Percentiles rank a stretch among this genome's conserved stretches.
Evolutionary conservation across 2,329 filamentous ascomycete genomes (phyloP).

Genomic region (Raffaelea albimanens): DNA sequence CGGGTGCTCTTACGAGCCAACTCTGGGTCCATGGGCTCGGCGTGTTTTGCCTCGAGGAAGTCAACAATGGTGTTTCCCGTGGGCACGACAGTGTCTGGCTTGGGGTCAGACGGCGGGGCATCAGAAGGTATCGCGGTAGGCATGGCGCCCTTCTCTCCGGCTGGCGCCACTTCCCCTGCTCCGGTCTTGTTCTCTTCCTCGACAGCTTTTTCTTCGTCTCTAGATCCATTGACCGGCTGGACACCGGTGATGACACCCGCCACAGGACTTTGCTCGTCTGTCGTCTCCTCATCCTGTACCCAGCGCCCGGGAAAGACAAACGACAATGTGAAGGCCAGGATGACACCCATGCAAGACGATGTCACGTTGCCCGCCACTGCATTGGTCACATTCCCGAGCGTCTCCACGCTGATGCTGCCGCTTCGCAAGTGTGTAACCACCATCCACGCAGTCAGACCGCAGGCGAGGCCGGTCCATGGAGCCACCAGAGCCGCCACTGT

Average conservation of each 20-base stretch:
- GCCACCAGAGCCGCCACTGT: conserved; percentile 24
- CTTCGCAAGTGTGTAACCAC: conserved; percentile 23
- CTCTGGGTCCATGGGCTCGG: conserved; percentile 30
- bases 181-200: too few relatives aligned
- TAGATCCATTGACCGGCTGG: too few relatives aligned
- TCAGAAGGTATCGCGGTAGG: conserved; percentile 12
- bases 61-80: conserved; percentile 31
- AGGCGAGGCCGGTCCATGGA: conserved; percentile 23
- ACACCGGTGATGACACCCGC: too few relatives aligned
- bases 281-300: conserved; percentile 9
- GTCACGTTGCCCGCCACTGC: conserved; percentile 26
- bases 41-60: conserved; percentile 27
- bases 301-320: conserved; percentile 22
- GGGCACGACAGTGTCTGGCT: conserved; percentile 18
- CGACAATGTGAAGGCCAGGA: conserved; percentile 24
- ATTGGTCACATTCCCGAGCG: conserved; percentile 26
- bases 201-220: too few relatives aligned
- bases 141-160: too few relatives aligned
- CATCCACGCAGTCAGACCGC: conserved; percentile 27
- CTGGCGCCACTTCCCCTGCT: too few relatives aligned
- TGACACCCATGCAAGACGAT: conserved; percentile 14
- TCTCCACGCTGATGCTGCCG: conserved; percentile 24
- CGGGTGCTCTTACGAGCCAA: conserved; percentile 24
- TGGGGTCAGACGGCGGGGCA: conserved; percentile 17
- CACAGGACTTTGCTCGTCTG: too few relatives aligned